Conservation (phyloP, 108 stramenopile genomes). For the Nitzschia sp. region DNA sequence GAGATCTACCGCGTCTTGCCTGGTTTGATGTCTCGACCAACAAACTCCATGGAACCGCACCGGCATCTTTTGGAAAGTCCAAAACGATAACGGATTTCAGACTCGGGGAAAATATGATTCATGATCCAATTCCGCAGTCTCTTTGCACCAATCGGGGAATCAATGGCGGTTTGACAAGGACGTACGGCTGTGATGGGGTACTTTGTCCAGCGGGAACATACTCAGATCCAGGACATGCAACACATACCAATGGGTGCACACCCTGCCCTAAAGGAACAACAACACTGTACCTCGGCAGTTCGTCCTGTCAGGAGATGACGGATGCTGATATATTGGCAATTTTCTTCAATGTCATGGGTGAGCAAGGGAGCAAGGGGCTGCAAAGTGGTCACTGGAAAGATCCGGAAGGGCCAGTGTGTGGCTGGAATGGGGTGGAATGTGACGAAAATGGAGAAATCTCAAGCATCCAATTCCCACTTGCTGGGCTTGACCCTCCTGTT, state of each 20-base stretch:
- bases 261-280: constrained; percentile 49
- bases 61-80: constrained; percentile 34
- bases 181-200: constrained; percentile 59
- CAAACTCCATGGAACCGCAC: constrained; percentile 40
- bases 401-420: constrained; percentile 29
- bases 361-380: constrained; percentile 23
- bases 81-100: constrained; percentile 54
- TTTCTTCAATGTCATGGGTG: constrained; percentile 56
- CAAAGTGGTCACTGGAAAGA: constrained; percentile 41
- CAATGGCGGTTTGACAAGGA: constrained; percentile 47
- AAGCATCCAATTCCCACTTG: constrained; percentile 36
- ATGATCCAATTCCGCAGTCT: constrained; percentile 50
- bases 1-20: constrained; percentile 37
- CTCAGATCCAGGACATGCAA: constrained; percentile 48
- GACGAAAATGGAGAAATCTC: constrained; percentile 39
- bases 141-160: constrained; percentile 49
- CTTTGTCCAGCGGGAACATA: constrained; percentile 64
- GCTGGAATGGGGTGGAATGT: constrained; percentile 55
- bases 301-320: constrained; percentile 31
- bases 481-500: constrained; percentile 16
- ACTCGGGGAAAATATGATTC: constrained; percentile 53
- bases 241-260: constrained; percentile 42
- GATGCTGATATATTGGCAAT: constrained; percentile 51
- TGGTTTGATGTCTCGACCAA: constrained; percentile 67
- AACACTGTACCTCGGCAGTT: constrained; percentile 50